phyloP scores from a whole-genome alignment of 768 basidiomycete species.

The Fomitopsis pulvina region DNA sequence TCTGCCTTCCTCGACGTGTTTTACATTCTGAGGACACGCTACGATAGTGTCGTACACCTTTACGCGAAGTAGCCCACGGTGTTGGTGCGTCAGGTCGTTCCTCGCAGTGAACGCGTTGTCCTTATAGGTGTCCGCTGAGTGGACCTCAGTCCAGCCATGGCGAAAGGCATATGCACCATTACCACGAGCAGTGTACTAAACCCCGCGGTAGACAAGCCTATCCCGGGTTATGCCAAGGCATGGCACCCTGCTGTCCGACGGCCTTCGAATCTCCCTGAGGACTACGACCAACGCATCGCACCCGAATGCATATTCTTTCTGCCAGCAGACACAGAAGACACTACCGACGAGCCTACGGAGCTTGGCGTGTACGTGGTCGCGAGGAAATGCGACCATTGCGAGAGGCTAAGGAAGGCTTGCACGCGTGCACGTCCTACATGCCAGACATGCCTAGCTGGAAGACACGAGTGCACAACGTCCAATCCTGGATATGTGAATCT shows the following conservation, averaged over 20 bases:
- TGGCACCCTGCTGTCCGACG: not conserved
- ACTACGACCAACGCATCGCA: conserved; percentile 2
- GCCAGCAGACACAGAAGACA: not conserved
- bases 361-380: conserved; percentile 1
- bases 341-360: not conserved
- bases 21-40: too few relatives aligned
- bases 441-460: not conserved
- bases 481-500: not conserved
- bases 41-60: too few relatives aligned
- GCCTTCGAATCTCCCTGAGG: not conserved
- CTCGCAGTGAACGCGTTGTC: not conserved
- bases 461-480: not conserved
- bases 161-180: not conserved
- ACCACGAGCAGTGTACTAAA: not conserved
- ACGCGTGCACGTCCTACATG: conserved; percentile 1
- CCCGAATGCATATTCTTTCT: not conserved
- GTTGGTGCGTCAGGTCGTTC: not conserved
- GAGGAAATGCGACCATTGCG: not conserved
- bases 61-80: too few relatives aligned
- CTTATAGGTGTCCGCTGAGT: not conserved
- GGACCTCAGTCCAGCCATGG: not conserved
- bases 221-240: not conserved
- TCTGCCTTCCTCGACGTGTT: too few relatives aligned
- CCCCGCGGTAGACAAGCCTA: not conserved
- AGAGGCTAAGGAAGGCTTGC: not conserved